phyloP scores from a whole-genome alignment of 169 alveolate genomes.

The Plasmodium sp. region DNA sequence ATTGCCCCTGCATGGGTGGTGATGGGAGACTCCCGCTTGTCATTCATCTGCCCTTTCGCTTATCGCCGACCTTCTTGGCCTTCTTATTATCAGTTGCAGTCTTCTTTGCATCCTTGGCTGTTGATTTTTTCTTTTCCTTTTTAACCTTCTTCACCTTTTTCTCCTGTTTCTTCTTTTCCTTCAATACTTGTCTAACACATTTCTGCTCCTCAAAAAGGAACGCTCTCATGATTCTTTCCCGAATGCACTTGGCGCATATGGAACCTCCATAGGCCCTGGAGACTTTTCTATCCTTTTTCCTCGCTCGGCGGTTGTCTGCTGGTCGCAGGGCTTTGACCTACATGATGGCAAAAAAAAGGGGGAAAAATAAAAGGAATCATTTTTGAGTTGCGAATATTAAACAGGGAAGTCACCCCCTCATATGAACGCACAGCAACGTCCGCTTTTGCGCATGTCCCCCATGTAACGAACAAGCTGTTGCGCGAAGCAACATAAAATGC shows the following conservation, averaged over 20 bases:
- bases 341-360: background rate
- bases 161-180: constrained; percentile 80
- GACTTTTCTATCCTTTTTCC: constrained; percentile 88
- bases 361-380: background rate
- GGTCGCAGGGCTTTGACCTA: constrained; percentile 85
- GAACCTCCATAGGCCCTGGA: constrained; percentile 94
- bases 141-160: constrained; percentile 74
- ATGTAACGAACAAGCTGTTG: too few relatives aligned
- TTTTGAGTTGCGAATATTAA: background rate
- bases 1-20: background rate
- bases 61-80: constrained; percentile 42
- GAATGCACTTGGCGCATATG: constrained; percentile 88
- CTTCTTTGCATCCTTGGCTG: constrained; percentile 45
- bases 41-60: constrained; percentile 43
- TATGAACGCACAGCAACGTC: too few relatives aligned
- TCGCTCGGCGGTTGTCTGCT: constrained; percentile 79
- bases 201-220: constrained; percentile 93
- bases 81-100: constrained; percentile 12
- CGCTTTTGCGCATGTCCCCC: too few relatives aligned
- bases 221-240: constrained; percentile 92
- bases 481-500: too few relatives aligned
- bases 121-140: constrained; percentile 49
- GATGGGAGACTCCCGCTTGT: background rate
- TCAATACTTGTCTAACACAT: constrained; percentile 86
- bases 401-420: too few relatives aligned